A percentile compares a stretch with the other conserved stretches of the same genome.
phyloP scores from a whole-genome alignment of 2,329 filamentous ascomycete genomes.

The Macrophomina pseudophaseolina region DNA sequence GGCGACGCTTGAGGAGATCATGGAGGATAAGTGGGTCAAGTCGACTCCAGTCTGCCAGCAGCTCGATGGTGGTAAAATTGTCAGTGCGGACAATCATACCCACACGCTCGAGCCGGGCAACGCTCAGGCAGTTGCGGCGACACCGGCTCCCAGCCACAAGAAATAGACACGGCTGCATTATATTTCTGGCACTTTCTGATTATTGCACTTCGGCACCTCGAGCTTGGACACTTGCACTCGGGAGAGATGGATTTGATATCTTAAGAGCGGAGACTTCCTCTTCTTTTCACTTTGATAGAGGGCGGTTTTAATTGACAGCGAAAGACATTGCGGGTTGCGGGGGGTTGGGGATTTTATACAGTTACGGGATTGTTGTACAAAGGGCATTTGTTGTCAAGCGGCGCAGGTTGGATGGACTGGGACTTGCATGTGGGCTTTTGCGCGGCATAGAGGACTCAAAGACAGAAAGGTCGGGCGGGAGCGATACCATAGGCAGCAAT shows the following conservation, averaged over 20 bases:
- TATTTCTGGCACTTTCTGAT: not conserved
- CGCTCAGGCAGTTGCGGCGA: conserved; percentile 45
- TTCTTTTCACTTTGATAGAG: conserved; percentile 20
- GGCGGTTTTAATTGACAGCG: conserved; percentile 28
- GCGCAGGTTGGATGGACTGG: conserved; percentile 13
- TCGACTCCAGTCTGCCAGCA: conserved; percentile 83
- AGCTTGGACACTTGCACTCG: not conserved
- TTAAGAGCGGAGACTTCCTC: conserved; percentile 1
- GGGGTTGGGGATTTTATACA: conserved; percentile 1
- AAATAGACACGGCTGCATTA: conserved; percentile 27
- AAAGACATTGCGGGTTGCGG: not conserved
- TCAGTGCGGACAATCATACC: conserved; percentile 76
- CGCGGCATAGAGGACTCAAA: conserved; percentile 14
- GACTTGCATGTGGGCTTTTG: conserved; percentile 14
- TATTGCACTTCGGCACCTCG: conserved; percentile 10
- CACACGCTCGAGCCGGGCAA: conserved; percentile 78
- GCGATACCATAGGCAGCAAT: conserved; percentile 19
- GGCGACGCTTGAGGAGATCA: conserved; percentile 82
- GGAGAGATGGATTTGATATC: conserved; percentile 6
- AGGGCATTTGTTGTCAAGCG: conserved; percentile 6
- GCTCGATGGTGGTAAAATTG: conserved; percentile 73
- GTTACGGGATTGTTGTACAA: conserved; percentile 17
- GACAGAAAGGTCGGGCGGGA: conserved; percentile 6
- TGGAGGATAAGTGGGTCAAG: conserved; percentile 89
- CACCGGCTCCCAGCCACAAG: conserved; percentile 29